Evolutionary conservation across 2,329 filamentous ascomycete species (phyloP), one percentile per base, ranked within the genome.

Genomic region (Exophiala sp.): DNA sequence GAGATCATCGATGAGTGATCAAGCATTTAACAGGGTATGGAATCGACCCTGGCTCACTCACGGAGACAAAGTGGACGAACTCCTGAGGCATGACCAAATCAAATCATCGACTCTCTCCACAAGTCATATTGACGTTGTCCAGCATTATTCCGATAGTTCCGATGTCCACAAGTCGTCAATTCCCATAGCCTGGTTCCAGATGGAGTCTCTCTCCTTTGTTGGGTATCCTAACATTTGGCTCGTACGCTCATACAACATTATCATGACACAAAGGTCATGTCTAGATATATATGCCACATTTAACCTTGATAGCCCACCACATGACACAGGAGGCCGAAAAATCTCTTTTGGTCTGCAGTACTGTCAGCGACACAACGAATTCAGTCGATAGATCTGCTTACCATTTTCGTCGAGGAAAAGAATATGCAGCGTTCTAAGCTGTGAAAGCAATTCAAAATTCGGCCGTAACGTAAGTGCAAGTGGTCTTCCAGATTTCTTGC

Each of bases 361-460:
- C 7, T 33, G 35, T 55, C 36, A 53, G 49, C 20, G 2, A 9
- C 12, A 20, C 12, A 18, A 24, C 24, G 12, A 7, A 29, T 34
- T 29, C 40, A 33, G n/a, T 5, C 14, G 24, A 35, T 42, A 9
- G 14, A 16, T 3, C 7, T 34, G n/a, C 57, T 42, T 46, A 72
- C 71, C 72, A 47, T 67, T 53, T 43, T 71, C 65, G 39, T 74
- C 70, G 18, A 74, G 63, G 53, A 74, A 74, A 32, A 64, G 58
- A 39, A 74, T 68, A 41, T 68, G 63, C 38, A 74, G 44, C 35
- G 59, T 65, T 52, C 68, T 70, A 70, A 74, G 69, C 53, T 70
- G 63, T 7, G 70, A 57, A n/a, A 73, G 59, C 39, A 72, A 62
- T 5, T 74, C 72, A 48, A 72, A 73, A 50, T 72, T 74, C 2